Evolutionary conservation across 768 basidiomycete genomes (phyloP).

Genomic region (Kockovaella imperatae): DNA sequence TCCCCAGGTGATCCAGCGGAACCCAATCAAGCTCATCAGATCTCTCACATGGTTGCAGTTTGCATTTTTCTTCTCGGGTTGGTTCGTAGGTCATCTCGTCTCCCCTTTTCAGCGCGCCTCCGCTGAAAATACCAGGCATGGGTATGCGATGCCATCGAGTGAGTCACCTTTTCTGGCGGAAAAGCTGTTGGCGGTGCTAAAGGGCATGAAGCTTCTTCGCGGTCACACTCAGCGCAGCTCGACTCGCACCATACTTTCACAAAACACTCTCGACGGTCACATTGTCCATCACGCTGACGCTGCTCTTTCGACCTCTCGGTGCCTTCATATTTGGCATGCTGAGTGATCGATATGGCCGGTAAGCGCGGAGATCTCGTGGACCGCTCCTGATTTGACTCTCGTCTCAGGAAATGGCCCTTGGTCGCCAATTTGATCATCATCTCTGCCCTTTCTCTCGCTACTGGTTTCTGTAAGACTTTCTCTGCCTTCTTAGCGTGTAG

Average conservation of each 20-base stretch:
- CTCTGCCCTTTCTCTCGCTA: constrained; percentile 59
- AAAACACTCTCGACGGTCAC: constrained; percentile 6
- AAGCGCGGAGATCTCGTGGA: neutral
- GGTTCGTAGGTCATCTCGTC: no score
- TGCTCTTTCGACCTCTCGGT: constrained; percentile 67
- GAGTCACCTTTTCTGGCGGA: neutral
- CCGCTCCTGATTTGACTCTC: neutral
- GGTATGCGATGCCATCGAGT: constrained; percentile 18
- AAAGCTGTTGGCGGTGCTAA: neutral
- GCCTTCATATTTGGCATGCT: constrained; percentile 58
- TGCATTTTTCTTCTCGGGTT: constrained; percentile 12
- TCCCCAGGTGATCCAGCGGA: no score
- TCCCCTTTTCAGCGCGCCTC: neutral
- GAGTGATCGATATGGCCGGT: constrained; percentile 72
- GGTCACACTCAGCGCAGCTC: constrained; percentile 7
- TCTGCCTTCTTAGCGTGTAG: constrained; percentile 60
- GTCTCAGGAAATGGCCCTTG: constrained; percentile 72
- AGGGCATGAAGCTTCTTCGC: constrained; percentile 20
- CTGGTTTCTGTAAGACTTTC: constrained; percentile 69
- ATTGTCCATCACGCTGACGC: constrained; percentile 66
- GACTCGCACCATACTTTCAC: constrained; percentile 10
- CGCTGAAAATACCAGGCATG: constrained; percentile 4
- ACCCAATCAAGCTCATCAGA: constrained; percentile 9
- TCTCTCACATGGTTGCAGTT: constrained; percentile 6
- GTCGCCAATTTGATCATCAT: constrained; percentile 14